Base-by-base conservation (phyloP, 1,139 yeast species). In the Hyphopichia khmerensis region DNA sequence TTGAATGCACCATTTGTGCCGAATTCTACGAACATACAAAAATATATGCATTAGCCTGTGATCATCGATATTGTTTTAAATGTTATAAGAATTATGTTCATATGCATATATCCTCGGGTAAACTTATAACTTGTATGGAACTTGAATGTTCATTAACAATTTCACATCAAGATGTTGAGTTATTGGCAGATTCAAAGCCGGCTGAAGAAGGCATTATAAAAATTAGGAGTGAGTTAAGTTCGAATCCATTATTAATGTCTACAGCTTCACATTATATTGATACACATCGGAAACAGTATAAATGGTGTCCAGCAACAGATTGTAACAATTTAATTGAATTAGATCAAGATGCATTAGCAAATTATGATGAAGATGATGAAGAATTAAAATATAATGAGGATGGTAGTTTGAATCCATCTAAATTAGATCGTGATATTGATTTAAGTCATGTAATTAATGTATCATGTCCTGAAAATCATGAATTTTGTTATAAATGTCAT, bases 291-390 rank as follows among this genome's bases (percentile, higher is more conserved):
- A 70, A 71, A 34, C 68, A 67, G 33, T 75, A 74, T 51, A 77
- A 77, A 50, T 84, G 93, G 86, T 93, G 99, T 60, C 97, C 97
- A 0, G 84, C 87, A 1, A 86, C 96, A 0, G 95, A 87, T 55
- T 93, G 99, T 60, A 71, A 72, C 33, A 67, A 72, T 43, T 73
- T 88, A 27, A 70, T 87, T 13, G 82, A 82, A 52, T 63, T 81
- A 35, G 47, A 62, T 4, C 36, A 23, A 9, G 21, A 21, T 40
- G 2, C 39, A 23, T 6, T 27, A 18, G 11, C 19, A 24, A 15
- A 35, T 15, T 49, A 67, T 44, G 55, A 62, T 49, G 33, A 53
- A 9, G 55, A 68, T 32, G 34, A 30, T 29, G 21, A 26, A 4
- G 29, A 14, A 14, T 4, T 26, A 11, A 33, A 35, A 14, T 16